phyloP scores from a whole-genome alignment of 352 stramenopile genomes.

The Globisporangium polare region DNA sequence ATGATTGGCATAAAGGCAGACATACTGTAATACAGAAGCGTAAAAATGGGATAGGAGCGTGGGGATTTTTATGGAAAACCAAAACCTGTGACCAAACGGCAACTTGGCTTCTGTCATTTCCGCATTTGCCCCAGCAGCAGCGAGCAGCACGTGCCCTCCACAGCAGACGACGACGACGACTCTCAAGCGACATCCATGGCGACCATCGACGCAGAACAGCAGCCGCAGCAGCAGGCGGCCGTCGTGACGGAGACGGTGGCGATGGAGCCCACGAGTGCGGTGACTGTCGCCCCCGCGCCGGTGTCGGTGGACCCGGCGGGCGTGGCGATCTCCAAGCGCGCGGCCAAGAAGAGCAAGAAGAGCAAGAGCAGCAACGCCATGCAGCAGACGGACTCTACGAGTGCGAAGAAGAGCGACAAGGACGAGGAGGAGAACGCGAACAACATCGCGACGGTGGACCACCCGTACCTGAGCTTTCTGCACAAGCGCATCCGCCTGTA shows the following conservation, averaged over 20 bases:
- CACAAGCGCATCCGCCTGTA: conserved; percentile 80
- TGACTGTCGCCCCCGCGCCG: background rate
- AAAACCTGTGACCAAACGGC: conserved; percentile 9
- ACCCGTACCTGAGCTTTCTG: conserved; percentile 78
- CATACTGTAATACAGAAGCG: background rate
- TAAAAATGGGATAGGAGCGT: background rate
- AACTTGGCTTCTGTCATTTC: conserved; percentile 10
- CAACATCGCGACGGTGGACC: conserved; percentile 45
- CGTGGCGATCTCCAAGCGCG: conserved; percentile 19
- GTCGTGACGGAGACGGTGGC: background rate
- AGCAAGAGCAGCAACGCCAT: background rate
- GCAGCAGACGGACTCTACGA: background rate
- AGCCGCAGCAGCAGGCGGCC: background rate
- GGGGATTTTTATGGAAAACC: conserved; percentile 4
- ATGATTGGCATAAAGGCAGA: background rate
- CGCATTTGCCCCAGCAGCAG: conserved; percentile 10
- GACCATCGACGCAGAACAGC: conserved; percentile 5
- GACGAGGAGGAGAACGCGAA: conserved; percentile 33
- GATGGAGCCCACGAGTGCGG: background rate
- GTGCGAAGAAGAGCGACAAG: conserved; percentile 18
- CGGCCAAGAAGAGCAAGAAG: conserved; percentile 31
- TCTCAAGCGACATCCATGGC: background rate
- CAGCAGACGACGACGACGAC: background rate
- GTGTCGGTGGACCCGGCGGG: background rate
- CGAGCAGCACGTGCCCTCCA: background rate